Base-by-base conservation (phyloP, 2,329 filamentous ascomycete species). In the Furcasterigmium furcatum region DNA sequence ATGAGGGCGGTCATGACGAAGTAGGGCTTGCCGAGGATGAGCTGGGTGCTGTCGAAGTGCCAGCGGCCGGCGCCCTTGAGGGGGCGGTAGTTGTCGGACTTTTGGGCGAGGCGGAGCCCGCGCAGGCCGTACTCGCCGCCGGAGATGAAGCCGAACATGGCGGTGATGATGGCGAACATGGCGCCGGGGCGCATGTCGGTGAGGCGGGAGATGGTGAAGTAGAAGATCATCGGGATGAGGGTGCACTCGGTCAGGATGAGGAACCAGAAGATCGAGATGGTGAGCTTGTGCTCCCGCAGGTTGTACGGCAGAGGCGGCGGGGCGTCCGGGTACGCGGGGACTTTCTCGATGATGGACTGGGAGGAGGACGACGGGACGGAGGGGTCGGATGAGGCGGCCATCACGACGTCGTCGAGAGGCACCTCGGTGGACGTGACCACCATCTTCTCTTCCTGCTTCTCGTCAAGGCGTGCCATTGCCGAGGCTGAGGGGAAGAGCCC, bases 221-320 rank as follows among this genome's bases (percentile, higher is more conserved):
- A 39, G 36, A 39, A 39, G 36, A 39, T 24, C n/a, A 39, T 39
- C 3, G 36, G 36, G 20, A 39, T 57, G 7, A 58, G 47, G 0
- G 55, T 58, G 32, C 49, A 54, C 14, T 58, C 55, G 1, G 54
- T 53, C 4, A 58, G 20, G 1, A 58, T 56, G 39, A 58, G 55
- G 30, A 52, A 50, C 53, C 52, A 55, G 18, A 57, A 57, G 1
- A 53, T 20, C 1, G 49, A 36, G 9, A 58, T 57, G 29, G 39
- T 52, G 25, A 57, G 43, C 16, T 58, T 58, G 43, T 58, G 55
- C 9, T 58, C 52, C 5, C 52, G 49, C 5, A 58, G 41, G 42
- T 58, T 57, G 16, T 58, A 58, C 2, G 54, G 55, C 0, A 57
- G 45, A 6, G 36, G 36, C n/a, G 36, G 36, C 13, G 36, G 36